Percentiles rank a stretch among this genome's conserved stretches.
Evolutionary conservation across 306 rosid genomes (phyloP).

Genomic region (Notholithocarpus densiflorus): DNA sequence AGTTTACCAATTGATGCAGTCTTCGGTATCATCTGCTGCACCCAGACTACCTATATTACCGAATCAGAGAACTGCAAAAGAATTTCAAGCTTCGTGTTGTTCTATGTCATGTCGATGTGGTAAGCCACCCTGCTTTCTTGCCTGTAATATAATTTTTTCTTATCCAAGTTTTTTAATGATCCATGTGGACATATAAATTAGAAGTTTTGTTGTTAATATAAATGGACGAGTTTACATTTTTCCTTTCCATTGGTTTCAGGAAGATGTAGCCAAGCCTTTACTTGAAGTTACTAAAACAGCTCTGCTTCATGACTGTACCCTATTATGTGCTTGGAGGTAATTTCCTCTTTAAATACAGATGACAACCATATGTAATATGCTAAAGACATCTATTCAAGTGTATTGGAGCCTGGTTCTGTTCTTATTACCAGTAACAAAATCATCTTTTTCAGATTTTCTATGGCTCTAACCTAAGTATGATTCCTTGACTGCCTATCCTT

Average conservation of each 20-base stretch:
- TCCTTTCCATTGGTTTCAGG: conserved; percentile 51
- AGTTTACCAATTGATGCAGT: conserved; percentile 53
- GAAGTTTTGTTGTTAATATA: background rate
- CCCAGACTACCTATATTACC: conserved; percentile 87
- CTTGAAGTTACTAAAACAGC: conserved; percentile 98
- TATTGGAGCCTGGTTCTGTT: conserved; percentile 6
- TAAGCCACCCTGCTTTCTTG: conserved; percentile 26
- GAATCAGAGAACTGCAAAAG: conserved; percentile 92
- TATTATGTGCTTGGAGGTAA: conserved; percentile 95
- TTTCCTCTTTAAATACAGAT: conserved; percentile 19
- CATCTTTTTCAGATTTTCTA: background rate
- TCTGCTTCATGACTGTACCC: conserved; percentile 90
- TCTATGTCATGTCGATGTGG: conserved; percentile 96
- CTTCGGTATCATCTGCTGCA: conserved; percentile 97
- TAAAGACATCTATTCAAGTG: conserved; percentile 15
- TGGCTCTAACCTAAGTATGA: background rate
- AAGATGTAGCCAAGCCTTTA: conserved; percentile 86
- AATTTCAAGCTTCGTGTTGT: conserved; percentile 86
- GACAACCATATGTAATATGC: background rate
- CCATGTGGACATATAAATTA: conserved; percentile 1
- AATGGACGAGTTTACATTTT: conserved; percentile 12
- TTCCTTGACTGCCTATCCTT: conserved; percentile 1
- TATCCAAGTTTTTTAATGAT: conserved; percentile 9
- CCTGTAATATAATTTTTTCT: background rate
- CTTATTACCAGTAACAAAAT: conserved; percentile 3